phyloP scores from a whole-genome alignment of 768 basidiomycete species.

The Harrya chromipes region DNA sequence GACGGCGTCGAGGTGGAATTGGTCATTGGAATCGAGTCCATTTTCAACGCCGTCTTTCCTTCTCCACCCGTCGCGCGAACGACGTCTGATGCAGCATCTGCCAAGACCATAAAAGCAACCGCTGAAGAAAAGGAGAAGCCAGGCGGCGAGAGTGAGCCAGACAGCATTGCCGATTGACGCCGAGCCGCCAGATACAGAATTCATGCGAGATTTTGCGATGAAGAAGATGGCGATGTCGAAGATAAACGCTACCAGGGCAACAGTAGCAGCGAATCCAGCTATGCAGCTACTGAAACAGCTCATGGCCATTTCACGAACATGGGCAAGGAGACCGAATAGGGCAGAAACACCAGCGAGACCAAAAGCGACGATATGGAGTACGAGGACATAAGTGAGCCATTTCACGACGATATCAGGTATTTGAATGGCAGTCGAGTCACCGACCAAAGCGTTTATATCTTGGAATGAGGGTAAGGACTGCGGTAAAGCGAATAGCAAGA shows the following conservation, averaged over 20 bases:
- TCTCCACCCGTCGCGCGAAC: slow-evolving; percentile 41
- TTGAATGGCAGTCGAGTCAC: slow-evolving; percentile 57
- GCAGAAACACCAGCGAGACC: slow-evolving; percentile 66
- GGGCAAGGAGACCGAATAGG: slow-evolving; percentile 83
- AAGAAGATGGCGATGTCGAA: slow-evolving; percentile 93
- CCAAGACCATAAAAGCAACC: slow-evolving; percentile 87
- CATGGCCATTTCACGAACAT: slow-evolving; percentile 85
- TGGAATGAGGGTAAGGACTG: slow-evolving; percentile 10
- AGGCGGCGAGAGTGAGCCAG: slow-evolving; percentile 88
- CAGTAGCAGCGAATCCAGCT: slow-evolving; percentile 73
- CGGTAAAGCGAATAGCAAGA: neutral
- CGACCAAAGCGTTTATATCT: slow-evolving; percentile 85
- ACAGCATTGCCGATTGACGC: slow-evolving; percentile 85
- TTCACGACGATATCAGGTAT: slow-evolving; percentile 85
- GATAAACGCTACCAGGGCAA: slow-evolving; percentile 84
- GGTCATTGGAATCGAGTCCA: slow-evolving; percentile 47
- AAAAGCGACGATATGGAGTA: slow-evolving; percentile 89
- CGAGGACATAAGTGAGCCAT: slow-evolving; percentile 93
- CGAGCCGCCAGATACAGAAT: slow-evolving; percentile 62
- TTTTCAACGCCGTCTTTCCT: slow-evolving; percentile 32
- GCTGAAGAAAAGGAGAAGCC: slow-evolving; percentile 83
- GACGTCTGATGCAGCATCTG: slow-evolving; percentile 74
- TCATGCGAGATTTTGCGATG: slow-evolving; percentile 82
- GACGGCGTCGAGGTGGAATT: slow-evolving; percentile 77
- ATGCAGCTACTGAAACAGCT: slow-evolving; percentile 77